Base-by-base conservation (phyloP, 176 grass and related monocot genomes). In the Cymbopogon citratus region DNA sequence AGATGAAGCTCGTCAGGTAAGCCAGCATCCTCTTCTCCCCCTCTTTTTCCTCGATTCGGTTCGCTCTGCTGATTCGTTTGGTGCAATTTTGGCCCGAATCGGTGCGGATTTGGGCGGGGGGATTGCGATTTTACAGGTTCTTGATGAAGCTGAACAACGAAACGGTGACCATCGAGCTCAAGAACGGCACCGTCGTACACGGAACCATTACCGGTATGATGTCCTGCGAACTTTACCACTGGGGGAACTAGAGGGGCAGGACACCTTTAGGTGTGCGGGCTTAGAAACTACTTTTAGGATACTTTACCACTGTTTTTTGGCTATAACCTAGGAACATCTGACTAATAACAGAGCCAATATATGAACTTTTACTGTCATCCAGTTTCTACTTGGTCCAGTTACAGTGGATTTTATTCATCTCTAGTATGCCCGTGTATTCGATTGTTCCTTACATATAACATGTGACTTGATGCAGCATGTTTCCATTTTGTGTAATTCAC, bases 61-160 rank as follows among this genome's bases (percentile, higher is more conserved):
- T 43, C n/a, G 0, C 7, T 52, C 54, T 2, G 12, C 43, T 85
- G 51, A 81, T 66, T 38, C 5, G 4, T 71, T 12, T 21, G 19
- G 28, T 76, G 36, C 33, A 43, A 77, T 63, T 84, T 80, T 45
- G 69, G 4, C 69, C 48, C 61, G 64, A 74, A 87, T 90, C 19
- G 66, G 68, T 69, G 68, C 66, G 44, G 54, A 82, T 79, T 76
- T 73, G 74, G 41, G 60, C 33, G 13, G 43, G 82, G 33, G 33
- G 18, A 8, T 62, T 43, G 27, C 74, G 49, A 23, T n/a, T 79
- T 1, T 48, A 63, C 80, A 91, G 92, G 87, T 94, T 94, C 71
- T 85, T 94, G 81, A 91, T 94, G 92, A 94, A 94, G 92, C 92
- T 94, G 71, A 94, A 91, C 84, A 94, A 94, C 86, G 92, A 94